Conservation (phyloP, 2,329 filamentous ascomycete genomes). For the Myriosclerotinia scirpicola region DNA sequence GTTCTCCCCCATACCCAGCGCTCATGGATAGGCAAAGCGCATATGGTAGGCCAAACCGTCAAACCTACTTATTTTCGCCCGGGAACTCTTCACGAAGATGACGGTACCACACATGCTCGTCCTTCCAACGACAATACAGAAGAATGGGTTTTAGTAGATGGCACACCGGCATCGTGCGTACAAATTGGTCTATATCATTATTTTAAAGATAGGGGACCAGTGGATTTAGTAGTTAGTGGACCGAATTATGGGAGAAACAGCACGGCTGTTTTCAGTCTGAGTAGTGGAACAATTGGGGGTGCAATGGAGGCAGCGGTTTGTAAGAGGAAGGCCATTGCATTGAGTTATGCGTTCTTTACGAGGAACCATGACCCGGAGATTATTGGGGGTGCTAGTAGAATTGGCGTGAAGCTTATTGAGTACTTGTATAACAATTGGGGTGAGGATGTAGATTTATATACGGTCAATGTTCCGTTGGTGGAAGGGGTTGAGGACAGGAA, state of each 20-base stretch:
- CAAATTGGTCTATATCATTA: constrained; percentile 82
- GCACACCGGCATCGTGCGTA: constrained; percentile 76
- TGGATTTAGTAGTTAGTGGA: constrained; percentile 76
- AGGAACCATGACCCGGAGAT: constrained; percentile 76
- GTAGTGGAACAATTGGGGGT: constrained; percentile 74
- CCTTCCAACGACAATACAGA: constrained; percentile 57
- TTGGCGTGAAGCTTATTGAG: constrained; percentile 76
- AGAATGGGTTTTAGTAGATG: constrained; percentile 80
- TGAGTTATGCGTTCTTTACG: constrained; percentile 88
- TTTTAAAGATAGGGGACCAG: constrained; percentile 67
- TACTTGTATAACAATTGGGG: constrained; percentile 76
- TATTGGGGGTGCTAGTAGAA: constrained; percentile 72
- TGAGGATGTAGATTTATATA: constrained; percentile 76
- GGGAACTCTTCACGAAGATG: constrained; percentile 58
- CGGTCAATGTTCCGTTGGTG: constrained; percentile 84
- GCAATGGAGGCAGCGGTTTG: constrained; percentile 77
- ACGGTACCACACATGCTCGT: constrained; percentile 65
- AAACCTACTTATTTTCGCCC: constrained; percentile 82
- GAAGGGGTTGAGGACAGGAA: constrained; percentile 70
- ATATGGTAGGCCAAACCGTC: constrained; percentile 87
- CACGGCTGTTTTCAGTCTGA: constrained; percentile 75
- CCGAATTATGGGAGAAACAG: constrained; percentile 84
- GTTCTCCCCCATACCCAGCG: constrained; percentile 88
- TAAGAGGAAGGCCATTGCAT: constrained; percentile 68
- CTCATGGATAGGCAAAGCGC: constrained; percentile 98